Evolutionary conservation across 495 filamentous ascomycete genomes (phyloP).

Genomic region (Lasiosphaeriaceae sp.): DNA sequence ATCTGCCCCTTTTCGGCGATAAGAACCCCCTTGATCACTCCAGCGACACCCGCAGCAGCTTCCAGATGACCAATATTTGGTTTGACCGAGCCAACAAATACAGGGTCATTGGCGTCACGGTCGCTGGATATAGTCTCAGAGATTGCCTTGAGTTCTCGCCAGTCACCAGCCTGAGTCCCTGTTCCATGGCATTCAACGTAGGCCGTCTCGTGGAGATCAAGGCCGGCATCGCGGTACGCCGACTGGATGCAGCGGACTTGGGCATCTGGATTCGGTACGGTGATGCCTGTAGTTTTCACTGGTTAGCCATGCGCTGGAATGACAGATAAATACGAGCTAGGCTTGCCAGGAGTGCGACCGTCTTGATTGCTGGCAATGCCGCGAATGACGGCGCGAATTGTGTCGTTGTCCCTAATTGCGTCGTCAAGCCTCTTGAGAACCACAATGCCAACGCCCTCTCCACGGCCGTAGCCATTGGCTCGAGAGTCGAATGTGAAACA

Average conservation of each 20-base stretch:
- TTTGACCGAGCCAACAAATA: conserved; percentile 53
- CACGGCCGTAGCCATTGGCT: conserved; percentile 61
- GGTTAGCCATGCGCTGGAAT: conserved; percentile 23
- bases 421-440: conserved; percentile 51
- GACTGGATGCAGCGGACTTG: conserved; percentile 49
- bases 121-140: conserved; percentile 31
- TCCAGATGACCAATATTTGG: conserved; percentile 55
- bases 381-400: conserved; percentile 57
- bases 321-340: conserved; percentile 12
- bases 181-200: conserved; percentile 46
- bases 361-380: conserved; percentile 52
- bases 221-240: conserved; percentile 42
- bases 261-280: conserved; percentile 44
- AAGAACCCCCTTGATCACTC: conserved; percentile 47
- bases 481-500: conserved; percentile 56
- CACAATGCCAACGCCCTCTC: conserved; percentile 53
- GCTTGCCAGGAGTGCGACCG: conserved; percentile 38
- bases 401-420: conserved; percentile 45
- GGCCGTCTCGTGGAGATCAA: conserved; percentile 37
- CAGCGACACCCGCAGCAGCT: conserved; percentile 46
- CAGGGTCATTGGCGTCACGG: conserved; percentile 24
- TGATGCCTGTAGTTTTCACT: conserved; percentile 43
- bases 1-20: conserved; percentile 50
- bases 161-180: conserved; percentile 12
- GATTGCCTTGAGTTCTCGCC: conserved; percentile 38